Base-by-base conservation (phyloP, 73 alveolate species). In the Paramecium pentaurelia region DNA sequence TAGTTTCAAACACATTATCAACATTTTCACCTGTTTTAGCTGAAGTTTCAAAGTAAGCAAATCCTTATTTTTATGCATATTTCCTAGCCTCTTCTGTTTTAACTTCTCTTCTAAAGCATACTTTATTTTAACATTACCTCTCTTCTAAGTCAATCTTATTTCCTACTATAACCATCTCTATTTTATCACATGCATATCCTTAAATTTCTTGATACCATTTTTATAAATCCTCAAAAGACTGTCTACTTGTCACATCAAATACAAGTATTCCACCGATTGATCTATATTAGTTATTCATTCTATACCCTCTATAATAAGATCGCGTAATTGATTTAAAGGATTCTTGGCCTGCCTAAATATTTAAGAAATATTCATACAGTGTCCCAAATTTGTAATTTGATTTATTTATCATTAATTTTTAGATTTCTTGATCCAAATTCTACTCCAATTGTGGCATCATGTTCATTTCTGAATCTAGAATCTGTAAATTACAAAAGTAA, bases 371-470 rank as follows among this genome's bases (percentile, higher is more conserved):
- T 12, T 34, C 34, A 59, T 87, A 87, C 98, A 16, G 97, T 94
- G 84, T 95, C 98, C 97, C 98, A 95, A 60, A 95, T 86, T 94
- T 95, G 94, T 91, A 95, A 75, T 42, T 94, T 94, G 60, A 93
- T 86, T 42, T 75, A 42, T 58, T 86, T 91, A 12, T 93, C 98
- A 80, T 92, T 88, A 14, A 86, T 44, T 38, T 95, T 96, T 83
- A 94, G 86, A 32, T 71, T 92, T 86, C 94, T 90, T 32, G 92
- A 83, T 34, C 98, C 97, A 59, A 95, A 95, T 86, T 95, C 98
- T 22, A 95, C 96, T 11, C 95, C 95, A 16, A 95, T 94, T 12
- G 98, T 95, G 11, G 93, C 93, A 71, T 95, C 95, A 71, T 95
- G 94, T 71, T 87, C 87, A 58, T 94, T 71, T 37, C 77, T 60